Percentiles rank a stretch among this genome's conserved stretches.
Conservation (phyloP, 805 yeast species). For the Geotrichum ghanense region DNA sequence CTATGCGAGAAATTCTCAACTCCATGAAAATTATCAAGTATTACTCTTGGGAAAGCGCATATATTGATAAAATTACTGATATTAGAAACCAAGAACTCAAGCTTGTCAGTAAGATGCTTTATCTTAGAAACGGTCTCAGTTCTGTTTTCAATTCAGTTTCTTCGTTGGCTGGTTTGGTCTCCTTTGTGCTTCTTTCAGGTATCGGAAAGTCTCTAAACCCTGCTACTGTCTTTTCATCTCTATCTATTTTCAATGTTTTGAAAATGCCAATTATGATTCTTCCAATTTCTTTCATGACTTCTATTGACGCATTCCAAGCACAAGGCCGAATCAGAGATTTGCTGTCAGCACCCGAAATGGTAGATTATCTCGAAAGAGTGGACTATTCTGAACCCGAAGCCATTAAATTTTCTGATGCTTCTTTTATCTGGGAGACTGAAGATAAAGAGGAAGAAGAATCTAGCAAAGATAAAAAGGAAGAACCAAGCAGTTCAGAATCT, state of each 20-base stretch:
- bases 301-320: constrained; percentile 52
- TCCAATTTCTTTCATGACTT: constrained; percentile 53
- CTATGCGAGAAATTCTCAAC: constrained; percentile 66
- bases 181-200: constrained; percentile 37
- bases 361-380: constrained; percentile 18
- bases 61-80: constrained; percentile 41
- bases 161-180: constrained; percentile 52
- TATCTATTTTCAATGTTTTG: constrained; percentile 54
- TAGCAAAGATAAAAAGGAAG: background rate
- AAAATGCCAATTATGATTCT: constrained; percentile 50
- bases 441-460: constrained; percentile 9
- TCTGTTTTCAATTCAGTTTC: constrained; percentile 62
- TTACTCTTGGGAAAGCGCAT: constrained; percentile 88
- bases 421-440: constrained; percentile 53
- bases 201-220: constrained; percentile 37
- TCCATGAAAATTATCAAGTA: constrained; percentile 75
- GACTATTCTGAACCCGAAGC: constrained; percentile 29
- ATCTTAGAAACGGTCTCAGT: constrained; percentile 48
- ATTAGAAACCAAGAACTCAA: constrained; percentile 53
- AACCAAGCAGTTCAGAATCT: constrained; percentile 3
- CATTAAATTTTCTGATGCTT: constrained; percentile 38
- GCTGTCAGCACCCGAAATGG: constrained; percentile 36
- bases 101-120: constrained; percentile 50
- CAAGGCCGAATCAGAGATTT: constrained; percentile 38
- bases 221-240: constrained; percentile 58